Evolutionary conservation across 2,329 filamentous ascomycete species (phyloP), one percentile per base, ranked within the genome.

Genomic region (Gyromitra esculenta): DNA sequence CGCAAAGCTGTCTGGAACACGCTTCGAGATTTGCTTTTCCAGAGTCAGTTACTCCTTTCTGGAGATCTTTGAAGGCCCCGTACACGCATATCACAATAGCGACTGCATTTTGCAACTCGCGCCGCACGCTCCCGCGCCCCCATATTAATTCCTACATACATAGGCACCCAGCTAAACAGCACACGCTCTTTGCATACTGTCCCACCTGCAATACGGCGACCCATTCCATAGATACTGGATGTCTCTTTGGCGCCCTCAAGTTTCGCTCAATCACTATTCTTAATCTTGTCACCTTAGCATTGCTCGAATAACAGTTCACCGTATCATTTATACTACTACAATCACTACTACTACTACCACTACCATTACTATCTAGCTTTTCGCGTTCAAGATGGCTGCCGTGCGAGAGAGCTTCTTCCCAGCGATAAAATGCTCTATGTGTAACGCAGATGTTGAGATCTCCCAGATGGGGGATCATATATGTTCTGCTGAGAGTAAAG

Each of bases 361-460:
- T 3, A 31, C 25, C 25, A 31, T 31, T 31, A 31, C 25, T 67
- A 54, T 65, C 70, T 62, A 31, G 57, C 31, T 31, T 57, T 43
- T 66, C 54, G 52, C 18, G 62, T 21, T 66, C 35, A 43, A 66
- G 37, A 79, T 78, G 76, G 64, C 71, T 13, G 45, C 72, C 37
- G 65, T 65, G 52, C 74, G 68, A 60, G 76, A 79, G 50, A 87
- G 88, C 83, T 89, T 94, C 79, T 86, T 96, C 85, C 92, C 93
- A 82, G 90, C 90, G 31, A 92, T 97, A 84, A 97, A 95, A 87
- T 97, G 93, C 84, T 96, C 93, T 68, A 90, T 87, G 85, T 97
- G 93, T 82, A 89, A 89, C 52, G 84, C 86, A 52, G 89, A 94
- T 81, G 92, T 97, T 76, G 91, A 94, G 82, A 96, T 97, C 80